Conservation (phyloP, 1,284 basidiomycete genomes). For the Phenoliferia sp. region DNA sequence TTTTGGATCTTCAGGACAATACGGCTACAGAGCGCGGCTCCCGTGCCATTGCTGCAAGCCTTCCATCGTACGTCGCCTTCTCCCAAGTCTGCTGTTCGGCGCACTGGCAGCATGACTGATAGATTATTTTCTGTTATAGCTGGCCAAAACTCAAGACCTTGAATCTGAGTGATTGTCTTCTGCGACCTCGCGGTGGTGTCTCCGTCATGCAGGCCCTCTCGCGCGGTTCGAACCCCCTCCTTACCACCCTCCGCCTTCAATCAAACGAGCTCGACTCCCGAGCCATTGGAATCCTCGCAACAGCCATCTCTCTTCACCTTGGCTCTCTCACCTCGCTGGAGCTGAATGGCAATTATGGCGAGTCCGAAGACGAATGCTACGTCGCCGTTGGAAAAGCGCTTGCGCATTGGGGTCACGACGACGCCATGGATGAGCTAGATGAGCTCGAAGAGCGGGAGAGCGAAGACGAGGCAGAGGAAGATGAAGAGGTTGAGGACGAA, state of each 20-base stretch:
- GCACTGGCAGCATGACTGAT: slow-evolving; percentile 2
- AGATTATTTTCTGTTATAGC: slow-evolving; percentile 16
- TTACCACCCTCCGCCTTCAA: slow-evolving; percentile 74
- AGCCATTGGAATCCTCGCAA: slow-evolving; percentile 63
- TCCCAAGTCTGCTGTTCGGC: too few relatives aligned
- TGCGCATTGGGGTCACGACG: slow-evolving; percentile 68
- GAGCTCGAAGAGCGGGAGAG: slow-evolving; percentile 48
- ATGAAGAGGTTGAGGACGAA: slow-evolving; percentile 33
- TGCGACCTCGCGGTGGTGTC: slow-evolving; percentile 60
- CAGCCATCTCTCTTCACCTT: slow-evolving; percentile 59
- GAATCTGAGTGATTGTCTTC: slow-evolving; percentile 87
- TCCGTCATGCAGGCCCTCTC: slow-evolving; percentile 57
- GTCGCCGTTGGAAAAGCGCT: slow-evolving; percentile 61
- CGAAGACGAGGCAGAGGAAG: slow-evolving; percentile 30
- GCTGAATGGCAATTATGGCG: slow-evolving; percentile 75
- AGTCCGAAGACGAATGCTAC: slow-evolving; percentile 71
- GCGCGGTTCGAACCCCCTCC: slow-evolving; percentile 62
- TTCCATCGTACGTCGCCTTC: slow-evolving; percentile 50
- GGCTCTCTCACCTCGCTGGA: slow-evolving; percentile 62
- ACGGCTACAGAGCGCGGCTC: slow-evolving; percentile 74
- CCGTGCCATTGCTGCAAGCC: slow-evolving; percentile 65
- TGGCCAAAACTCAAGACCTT: slow-evolving; percentile 72
- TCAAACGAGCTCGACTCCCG: slow-evolving; percentile 80
- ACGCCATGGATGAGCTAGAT: slow-evolving; percentile 70
- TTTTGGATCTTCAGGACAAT: slow-evolving; percentile 94